A percentile compares a stretch with the other conserved stretches of the same genome.
phyloP scores from a whole-genome alignment of 148 eudicot species.

The Hydrangea macrophylla region DNA sequence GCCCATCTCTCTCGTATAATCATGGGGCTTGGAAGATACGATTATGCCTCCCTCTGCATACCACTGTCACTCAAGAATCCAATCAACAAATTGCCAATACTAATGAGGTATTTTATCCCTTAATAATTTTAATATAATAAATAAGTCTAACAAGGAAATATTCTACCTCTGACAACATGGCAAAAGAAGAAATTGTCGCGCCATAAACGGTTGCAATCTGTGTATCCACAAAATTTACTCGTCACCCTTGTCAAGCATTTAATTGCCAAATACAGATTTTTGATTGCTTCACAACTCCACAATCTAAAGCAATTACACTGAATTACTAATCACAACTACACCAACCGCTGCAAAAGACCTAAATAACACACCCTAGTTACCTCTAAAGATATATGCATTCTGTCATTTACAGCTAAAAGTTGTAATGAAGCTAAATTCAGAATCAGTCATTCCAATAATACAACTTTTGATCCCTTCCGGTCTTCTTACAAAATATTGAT shows the following conservation, averaged over 20 bases:
- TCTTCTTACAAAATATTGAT: neutral
- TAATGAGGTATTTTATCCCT: too few species aligned
- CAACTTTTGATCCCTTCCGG: neutral
- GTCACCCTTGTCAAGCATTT: neutral
- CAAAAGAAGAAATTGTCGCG: neutral
- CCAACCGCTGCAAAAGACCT: neutral
- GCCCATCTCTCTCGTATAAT: too few species aligned
- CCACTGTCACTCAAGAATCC: too few species aligned
- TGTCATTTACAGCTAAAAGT: neutral
- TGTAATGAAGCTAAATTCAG: neutral
- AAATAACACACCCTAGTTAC: neutral
- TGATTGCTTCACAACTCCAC: neutral
- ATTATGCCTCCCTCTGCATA: too few species aligned
- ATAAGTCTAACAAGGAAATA: too few species aligned
- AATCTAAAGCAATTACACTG: neutral
- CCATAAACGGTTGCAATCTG: neutral
- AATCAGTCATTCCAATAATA: neutral
- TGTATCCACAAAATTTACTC: neutral
- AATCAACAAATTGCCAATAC: too few species aligned
- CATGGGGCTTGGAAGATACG: too few species aligned
- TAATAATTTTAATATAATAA: too few species aligned
- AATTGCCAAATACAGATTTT: neutral
- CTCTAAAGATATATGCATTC: neutral
- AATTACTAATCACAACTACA: neutral
- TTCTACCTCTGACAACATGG: too few species aligned